phyloP scores from a whole-genome alignment of 208 protist genomes.

The Phytomonas francai region DNA sequence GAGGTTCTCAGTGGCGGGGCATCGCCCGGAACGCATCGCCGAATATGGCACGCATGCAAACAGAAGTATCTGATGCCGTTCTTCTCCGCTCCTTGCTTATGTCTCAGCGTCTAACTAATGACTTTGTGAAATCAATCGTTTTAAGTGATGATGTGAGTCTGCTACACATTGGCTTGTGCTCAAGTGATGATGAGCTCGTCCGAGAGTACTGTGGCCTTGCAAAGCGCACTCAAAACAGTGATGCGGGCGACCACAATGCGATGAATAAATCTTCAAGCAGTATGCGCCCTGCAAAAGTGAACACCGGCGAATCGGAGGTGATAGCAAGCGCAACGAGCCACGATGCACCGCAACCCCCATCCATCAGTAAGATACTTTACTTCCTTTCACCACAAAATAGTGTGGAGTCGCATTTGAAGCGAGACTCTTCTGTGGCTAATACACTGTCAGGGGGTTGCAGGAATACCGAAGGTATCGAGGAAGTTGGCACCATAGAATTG shows the following conservation, averaged over 20 bases:
- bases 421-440: neutral
- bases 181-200: conserved; percentile 65
- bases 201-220: conserved; percentile 20
- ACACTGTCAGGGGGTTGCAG: neutral
- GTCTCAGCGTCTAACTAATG: conserved; percentile 5
- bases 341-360: neutral
- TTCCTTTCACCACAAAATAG: neutral
- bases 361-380: neutral
- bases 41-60: neutral
- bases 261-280: neutral
- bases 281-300: neutral
- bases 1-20: neutral
- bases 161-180: conserved; percentile 66
- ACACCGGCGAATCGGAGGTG: neutral
- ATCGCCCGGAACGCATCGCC: neutral
- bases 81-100: conserved; percentile 7
- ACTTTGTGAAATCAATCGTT: conserved; percentile 14
- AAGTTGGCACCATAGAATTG: neutral
- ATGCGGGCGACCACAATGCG: neutral
- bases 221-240: neutral
- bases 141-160: conserved; percentile 69
- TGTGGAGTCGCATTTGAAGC: neutral
- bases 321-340: neutral
- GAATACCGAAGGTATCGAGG: neutral
- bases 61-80: conserved; percentile 1